These are phyloP conservation scores for Aspergillus carbonarius DNA, from an alignment of 2,329 filamentous ascomycete genomes.

Conservation along the genomic window DNA sequence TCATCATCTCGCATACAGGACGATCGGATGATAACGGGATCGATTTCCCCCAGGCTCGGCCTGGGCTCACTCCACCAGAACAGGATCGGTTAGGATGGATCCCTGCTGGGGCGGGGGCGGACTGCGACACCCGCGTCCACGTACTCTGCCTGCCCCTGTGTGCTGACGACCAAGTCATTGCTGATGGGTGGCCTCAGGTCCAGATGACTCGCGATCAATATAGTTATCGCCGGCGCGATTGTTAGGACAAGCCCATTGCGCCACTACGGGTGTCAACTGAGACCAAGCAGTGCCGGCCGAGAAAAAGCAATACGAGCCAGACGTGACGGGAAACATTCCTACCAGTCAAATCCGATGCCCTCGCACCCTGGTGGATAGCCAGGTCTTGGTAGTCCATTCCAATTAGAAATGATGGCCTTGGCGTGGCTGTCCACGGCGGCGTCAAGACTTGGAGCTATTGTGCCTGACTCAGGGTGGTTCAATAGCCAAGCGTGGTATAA, in stretches of 20 bases:
- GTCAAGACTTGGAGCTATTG: background rate
- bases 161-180: background rate
- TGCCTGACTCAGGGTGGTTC: background rate
- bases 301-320: background rate
- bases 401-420: background rate
- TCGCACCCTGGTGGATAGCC: background rate
- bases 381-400: background rate
- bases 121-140: background rate
- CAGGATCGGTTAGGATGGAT: background rate
- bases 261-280: background rate
- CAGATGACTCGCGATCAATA: background rate
- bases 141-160: background rate
- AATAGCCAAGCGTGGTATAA: background rate
- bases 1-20: background rate
- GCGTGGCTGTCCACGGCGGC: background rate
- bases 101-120: background rate
- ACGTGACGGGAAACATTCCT: background rate
- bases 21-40: background rate
- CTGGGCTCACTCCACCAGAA: background rate
- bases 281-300: background rate
- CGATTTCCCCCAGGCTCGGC: background rate
- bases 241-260: background rate
- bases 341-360: background rate
- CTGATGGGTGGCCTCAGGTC: background rate
- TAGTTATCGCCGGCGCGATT: background rate